A percentile compares a stretch with the other conserved stretches of the same genome.
Evolutionary conservation across 2,329 filamentous ascomycete species (phyloP).

Genomic region (Blastomyces silverae): DNA sequence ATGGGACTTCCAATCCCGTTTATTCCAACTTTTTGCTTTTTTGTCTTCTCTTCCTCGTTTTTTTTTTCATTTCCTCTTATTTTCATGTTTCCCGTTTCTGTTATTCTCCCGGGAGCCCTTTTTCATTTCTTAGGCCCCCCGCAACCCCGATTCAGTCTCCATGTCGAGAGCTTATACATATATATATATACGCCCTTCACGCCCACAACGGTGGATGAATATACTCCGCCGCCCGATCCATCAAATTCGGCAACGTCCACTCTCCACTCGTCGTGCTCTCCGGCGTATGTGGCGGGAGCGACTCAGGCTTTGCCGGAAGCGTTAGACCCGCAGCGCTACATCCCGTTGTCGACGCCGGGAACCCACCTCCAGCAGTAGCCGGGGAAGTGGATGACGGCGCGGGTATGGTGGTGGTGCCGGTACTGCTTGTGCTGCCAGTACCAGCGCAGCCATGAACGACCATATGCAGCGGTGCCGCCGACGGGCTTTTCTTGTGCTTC

Average conservation of each 20-base stretch:
- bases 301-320: conserved; percentile 25
- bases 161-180: not conserved
- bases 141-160: not conserved
- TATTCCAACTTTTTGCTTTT: not conserved
- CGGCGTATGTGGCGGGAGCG: conserved; percentile 41
- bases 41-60: too few species aligned
- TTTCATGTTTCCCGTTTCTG: not conserved
- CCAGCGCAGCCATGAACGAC: conserved; percentile 9
- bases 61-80: not conserved
- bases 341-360: conserved; percentile 13
- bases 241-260: conserved; percentile 42
- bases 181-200: not conserved
- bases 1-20: too few species aligned
- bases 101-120: not conserved
- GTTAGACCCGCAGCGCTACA: not conserved
- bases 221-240: conserved; percentile 44
- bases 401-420: not conserved
- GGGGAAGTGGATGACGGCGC: not conserved
- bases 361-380: conserved; percentile 9
- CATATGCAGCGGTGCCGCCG: conserved; percentile 22
- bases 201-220: conserved; percentile 44
- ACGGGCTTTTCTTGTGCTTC: conserved; percentile 23
- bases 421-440: not conserved
- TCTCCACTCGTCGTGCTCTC: conserved; percentile 44
- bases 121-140: not conserved